These are phyloP conservation scores for Uronychia setigera DNA, from an alignment of 73 alveolate species.

Conservation along the genomic window DNA sequence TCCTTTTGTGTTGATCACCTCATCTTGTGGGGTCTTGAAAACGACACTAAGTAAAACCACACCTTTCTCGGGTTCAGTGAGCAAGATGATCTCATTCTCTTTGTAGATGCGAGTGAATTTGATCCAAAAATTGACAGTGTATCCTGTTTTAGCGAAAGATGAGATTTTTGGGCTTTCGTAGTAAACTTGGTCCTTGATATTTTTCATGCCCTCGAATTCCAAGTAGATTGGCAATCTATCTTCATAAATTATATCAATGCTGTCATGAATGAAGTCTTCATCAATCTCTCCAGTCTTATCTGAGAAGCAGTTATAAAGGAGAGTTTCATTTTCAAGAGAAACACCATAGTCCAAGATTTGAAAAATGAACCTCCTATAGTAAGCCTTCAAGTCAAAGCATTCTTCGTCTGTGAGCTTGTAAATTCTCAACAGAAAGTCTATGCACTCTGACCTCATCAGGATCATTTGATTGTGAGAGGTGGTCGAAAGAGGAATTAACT, in stretches of 20 bases:
- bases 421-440: background rate
- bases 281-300: background rate
- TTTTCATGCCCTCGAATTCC: background rate
- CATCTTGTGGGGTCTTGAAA: background rate
- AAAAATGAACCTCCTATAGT: background rate
- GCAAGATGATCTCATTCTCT: background rate
- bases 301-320: background rate
- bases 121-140: background rate
- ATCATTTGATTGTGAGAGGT: background rate
- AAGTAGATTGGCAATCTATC: background rate
- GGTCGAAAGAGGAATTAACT: background rate
- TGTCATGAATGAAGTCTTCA: background rate
- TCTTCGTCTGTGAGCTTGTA: background rate
- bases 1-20: background rate
- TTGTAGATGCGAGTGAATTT: background rate
- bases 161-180: background rate
- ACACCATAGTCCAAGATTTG: background rate
- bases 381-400: background rate
- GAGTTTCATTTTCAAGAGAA: background rate
- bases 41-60: background rate
- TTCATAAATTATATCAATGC: background rate
- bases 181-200: background rate
- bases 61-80: background rate
- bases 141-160: background rate
- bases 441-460: background rate